phyloP scores from a whole-genome alignment of 768 basidiomycete genomes.

The Russula earlei region DNA sequence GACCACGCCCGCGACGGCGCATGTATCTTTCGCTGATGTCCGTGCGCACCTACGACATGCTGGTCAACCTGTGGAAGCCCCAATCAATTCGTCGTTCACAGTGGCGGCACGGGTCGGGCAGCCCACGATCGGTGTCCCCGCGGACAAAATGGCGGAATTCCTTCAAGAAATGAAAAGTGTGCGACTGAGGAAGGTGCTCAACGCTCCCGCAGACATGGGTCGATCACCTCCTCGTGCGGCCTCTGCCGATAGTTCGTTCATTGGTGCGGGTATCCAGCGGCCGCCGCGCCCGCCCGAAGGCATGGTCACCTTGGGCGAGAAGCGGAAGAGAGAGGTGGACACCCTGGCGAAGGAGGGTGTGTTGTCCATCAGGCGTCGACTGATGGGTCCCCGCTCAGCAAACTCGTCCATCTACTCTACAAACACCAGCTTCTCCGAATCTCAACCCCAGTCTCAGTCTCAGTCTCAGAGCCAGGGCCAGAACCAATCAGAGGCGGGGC shows the following conservation, averaged over 20 bases:
- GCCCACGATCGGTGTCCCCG: constrained; percentile 62
- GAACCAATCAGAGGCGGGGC: constrained; percentile 1
- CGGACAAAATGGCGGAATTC: constrained; percentile 80
- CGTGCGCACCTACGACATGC: constrained; percentile 60
- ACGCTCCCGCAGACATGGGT: constrained; percentile 22
- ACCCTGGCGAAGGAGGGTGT: not conserved
- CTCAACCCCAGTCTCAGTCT: constrained; percentile 1
- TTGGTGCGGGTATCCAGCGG: constrained; percentile 7
- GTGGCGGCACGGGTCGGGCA: constrained; percentile 39
- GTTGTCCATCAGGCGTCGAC: constrained; percentile 8
- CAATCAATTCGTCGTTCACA: constrained; percentile 43
- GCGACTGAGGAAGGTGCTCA: constrained; percentile 48
- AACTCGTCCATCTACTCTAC: constrained; percentile 1
- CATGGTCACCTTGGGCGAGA: constrained; percentile 1
- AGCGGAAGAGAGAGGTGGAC: constrained; percentile 15
- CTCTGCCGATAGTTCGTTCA: constrained; percentile 1
- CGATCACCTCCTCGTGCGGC: constrained; percentile 11
- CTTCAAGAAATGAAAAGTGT: constrained; percentile 73
- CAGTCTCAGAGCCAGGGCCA: constrained; percentile 1
- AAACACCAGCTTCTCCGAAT: constrained; percentile 7
- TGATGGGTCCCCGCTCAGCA: constrained; percentile 9
- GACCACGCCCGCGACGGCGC: constrained; percentile 23
- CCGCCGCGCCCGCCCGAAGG: not conserved
- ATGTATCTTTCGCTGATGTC: constrained; percentile 42
- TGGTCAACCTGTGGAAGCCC: constrained; percentile 49